Conservation (phyloP, 768 basidiomycete species). For the Tricholoma sp. region DNA sequence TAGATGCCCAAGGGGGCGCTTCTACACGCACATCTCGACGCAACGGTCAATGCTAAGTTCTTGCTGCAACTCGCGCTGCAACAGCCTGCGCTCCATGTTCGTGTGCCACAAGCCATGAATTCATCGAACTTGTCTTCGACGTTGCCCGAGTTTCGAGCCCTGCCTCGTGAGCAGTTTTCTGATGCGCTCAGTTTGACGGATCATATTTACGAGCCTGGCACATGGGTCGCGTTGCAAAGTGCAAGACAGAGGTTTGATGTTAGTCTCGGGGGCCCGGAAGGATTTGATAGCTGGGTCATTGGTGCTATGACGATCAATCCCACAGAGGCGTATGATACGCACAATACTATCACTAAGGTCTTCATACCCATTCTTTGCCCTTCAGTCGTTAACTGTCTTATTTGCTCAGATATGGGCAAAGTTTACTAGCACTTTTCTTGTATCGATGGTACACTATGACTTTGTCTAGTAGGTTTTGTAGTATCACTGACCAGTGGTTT, state of each 20-base stretch:
- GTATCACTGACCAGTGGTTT: neutral
- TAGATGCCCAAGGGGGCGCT: conserved; percentile 82
- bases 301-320: conserved; percentile 63
- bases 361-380: neutral
- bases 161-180: conserved; percentile 33
- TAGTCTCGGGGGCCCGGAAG: conserved; percentile 53
- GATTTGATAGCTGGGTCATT: conserved; percentile 66
- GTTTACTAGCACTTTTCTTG: conserved; percentile 50
- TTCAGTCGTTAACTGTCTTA: neutral
- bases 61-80: conserved; percentile 52
- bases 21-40: conserved; percentile 72
- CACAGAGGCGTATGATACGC: conserved; percentile 64
- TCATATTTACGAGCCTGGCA: conserved; percentile 33
- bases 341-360: conserved; percentile 67
- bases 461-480: neutral
- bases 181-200: conserved; percentile 32
- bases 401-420: conserved; percentile 69
- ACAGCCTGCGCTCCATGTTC: conserved; percentile 58
- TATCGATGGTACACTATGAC: conserved; percentile 33
- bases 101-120: conserved; percentile 35
- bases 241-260: conserved; percentile 51
- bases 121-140: conserved; percentile 33
- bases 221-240: conserved; percentile 51
- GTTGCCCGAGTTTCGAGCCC: conserved; percentile 49
- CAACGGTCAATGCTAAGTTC: conserved; percentile 52